These are phyloP conservation scores for Andrographis paniculata DNA, from an alignment of 305 asterid species.

Conservation along the genomic window DNA sequence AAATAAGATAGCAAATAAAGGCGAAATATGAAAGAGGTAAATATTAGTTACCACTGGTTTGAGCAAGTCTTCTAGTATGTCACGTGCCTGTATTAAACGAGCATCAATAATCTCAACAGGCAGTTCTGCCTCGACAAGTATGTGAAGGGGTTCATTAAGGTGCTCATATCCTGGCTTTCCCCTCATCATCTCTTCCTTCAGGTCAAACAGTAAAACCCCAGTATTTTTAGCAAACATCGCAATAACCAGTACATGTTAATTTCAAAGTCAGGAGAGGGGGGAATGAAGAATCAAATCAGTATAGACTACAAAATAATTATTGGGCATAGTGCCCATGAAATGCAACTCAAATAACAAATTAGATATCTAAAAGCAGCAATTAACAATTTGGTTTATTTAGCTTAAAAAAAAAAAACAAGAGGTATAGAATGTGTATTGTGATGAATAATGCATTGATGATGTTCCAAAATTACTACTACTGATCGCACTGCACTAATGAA, in stretches of 20 bases:
- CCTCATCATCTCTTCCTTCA: slow-evolving; percentile 98
- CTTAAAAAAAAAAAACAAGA: no score
- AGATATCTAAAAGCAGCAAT: no score
- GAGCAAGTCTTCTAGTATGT: slow-evolving; percentile 87
- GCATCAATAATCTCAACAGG: slow-evolving; percentile 93
- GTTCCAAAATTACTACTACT: neutral
- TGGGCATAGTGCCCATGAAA: no score
- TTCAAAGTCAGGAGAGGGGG: no score
- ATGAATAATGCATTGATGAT: neutral
- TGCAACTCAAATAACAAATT: no score
- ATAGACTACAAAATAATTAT: no score
- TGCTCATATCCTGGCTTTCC: slow-evolving; percentile 98
- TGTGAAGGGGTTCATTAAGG: slow-evolving; percentile 93
- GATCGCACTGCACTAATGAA: slow-evolving; percentile 1
- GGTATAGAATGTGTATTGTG: neutral
- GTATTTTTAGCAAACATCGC: slow-evolving; percentile 9
- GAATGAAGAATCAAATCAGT: no score
- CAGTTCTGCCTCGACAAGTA: slow-evolving; percentile 87
- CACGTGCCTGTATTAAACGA: slow-evolving; percentile 88
- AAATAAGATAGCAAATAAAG: slow-evolving; percentile 11
- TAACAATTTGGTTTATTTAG: no score
- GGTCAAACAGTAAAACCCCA: slow-evolving; percentile 17
- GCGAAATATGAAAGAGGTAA: slow-evolving; percentile 11
- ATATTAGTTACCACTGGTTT: slow-evolving; percentile 70
- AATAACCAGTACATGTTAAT: no score